Conservation (phyloP, 257 asterid species). For the Solanum chmielewskii region DNA sequence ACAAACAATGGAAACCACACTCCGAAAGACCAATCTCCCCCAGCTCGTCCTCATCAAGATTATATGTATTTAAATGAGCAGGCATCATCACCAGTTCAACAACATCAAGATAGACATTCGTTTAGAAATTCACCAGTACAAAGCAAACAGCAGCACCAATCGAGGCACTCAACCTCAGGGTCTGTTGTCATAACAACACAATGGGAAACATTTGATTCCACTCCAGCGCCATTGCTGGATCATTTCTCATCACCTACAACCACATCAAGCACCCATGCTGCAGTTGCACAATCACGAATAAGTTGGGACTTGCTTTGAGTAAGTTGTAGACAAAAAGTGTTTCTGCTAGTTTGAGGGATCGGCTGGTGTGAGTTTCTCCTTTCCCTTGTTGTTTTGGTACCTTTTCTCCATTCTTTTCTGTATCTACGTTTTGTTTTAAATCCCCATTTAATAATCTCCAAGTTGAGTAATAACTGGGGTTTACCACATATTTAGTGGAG, state of each 20-base stretch:
- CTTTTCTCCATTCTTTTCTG: slow-evolving; percentile 28
- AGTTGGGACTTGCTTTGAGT: slow-evolving; percentile 38
- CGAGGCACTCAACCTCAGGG: slow-evolving; percentile 19
- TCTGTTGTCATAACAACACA: slow-evolving; percentile 30
- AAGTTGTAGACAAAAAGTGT: not conserved
- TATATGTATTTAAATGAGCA: not conserved
- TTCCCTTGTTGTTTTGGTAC: slow-evolving; percentile 12
- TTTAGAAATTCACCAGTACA: not conserved
- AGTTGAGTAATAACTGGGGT: slow-evolving; percentile 17
- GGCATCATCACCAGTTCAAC: slow-evolving; percentile 1
- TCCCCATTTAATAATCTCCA: slow-evolving; percentile 4
- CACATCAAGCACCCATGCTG: slow-evolving; percentile 7
- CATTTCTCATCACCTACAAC: slow-evolving; percentile 4
- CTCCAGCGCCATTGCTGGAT: slow-evolving; percentile 3
- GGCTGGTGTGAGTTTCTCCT: not conserved
- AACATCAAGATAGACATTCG: slow-evolving; percentile 4
- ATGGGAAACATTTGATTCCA: slow-evolving; percentile 36
- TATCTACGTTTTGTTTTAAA: slow-evolving; percentile 16
- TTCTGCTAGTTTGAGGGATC: slow-evolving; percentile 4
- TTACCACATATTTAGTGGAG: not conserved
- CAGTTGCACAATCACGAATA: slow-evolving; percentile 19
- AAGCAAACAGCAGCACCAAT: not conserved
- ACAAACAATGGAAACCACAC: slow-evolving; percentile 4
- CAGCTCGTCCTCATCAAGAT: slow-evolving; percentile 1
- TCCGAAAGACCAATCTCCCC: not conserved